Percentiles rank a stretch among this genome's conserved stretches.
phyloP scores from a whole-genome alignment of 177 flowering plant genomes.

The Telopea speciosissima region DNA sequence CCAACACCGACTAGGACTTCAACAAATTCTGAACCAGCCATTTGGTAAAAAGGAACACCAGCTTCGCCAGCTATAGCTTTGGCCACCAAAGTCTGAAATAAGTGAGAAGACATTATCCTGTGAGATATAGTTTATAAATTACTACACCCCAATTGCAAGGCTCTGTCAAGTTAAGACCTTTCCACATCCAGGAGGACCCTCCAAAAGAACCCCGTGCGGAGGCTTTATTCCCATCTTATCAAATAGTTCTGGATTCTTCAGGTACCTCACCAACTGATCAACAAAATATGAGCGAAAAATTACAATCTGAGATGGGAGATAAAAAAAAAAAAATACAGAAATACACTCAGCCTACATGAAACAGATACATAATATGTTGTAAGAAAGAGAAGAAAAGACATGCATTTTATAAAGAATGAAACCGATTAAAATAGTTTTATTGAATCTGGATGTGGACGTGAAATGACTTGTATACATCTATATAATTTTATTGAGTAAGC shows the following conservation, averaged over 20 bases:
- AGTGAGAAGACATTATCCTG: neutral
- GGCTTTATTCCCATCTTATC: conserved; percentile 92
- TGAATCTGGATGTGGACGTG: too few relatives aligned
- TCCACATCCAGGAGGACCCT: conserved; percentile 99
- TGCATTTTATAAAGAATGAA: neutral
- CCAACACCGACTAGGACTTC: conserved; percentile 99
- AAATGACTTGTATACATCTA: too few relatives aligned
- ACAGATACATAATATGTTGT: too few relatives aligned
- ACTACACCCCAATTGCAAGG: neutral
- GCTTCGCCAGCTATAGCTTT: conserved; percentile 99
- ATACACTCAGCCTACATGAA: neutral
- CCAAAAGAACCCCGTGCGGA: conserved; percentile 97
- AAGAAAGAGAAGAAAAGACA: too few relatives aligned
- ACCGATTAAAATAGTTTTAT: neutral
- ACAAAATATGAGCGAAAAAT: conserved; percentile 7
- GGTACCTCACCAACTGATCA: conserved; percentile 76
- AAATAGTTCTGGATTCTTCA: conserved; percentile 95
- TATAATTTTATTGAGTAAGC: too few relatives aligned
- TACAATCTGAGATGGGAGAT: conserved; percentile 4
- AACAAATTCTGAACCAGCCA: conserved; percentile 98
- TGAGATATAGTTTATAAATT: neutral
- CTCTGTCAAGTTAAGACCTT: conserved; percentile 44
- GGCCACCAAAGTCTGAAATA: conserved; percentile 82
- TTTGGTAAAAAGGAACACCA: conserved; percentile 97
- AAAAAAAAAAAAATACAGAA: neutral